Evolutionary conservation across 2,329 filamentous ascomycete genomes (phyloP).

Genomic region (Botrytis deweyae): DNA sequence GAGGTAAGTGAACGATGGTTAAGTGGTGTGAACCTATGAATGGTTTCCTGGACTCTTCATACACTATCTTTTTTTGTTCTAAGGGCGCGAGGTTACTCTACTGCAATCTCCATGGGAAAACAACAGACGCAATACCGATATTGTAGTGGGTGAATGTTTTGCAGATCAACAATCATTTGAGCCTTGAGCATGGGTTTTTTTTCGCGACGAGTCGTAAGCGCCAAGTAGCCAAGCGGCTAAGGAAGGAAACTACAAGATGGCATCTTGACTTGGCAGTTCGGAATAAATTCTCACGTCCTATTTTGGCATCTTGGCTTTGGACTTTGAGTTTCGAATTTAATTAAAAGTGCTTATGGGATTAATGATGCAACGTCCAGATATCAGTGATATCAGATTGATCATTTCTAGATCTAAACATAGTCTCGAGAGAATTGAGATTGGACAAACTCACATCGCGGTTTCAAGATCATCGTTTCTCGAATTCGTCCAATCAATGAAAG

Average conservation of each 20-base stretch:
- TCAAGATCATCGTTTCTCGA: background rate
- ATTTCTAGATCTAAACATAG: background rate
- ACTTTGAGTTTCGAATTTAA: background rate
- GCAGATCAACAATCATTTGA: background rate
- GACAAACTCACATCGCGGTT: background rate
- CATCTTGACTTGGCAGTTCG: slow-evolving; percentile 1
- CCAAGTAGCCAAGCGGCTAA: slow-evolving; percentile 1
- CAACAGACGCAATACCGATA: background rate
- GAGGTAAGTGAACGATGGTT: too few species aligned
- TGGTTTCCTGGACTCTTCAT: background rate
- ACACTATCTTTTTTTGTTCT: background rate
- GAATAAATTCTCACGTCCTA: background rate
- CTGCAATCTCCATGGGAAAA: background rate
- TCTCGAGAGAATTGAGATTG: background rate
- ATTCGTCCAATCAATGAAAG: background rate
- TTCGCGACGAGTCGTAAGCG: background rate
- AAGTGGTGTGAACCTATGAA: background rate
- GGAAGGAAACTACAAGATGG: background rate
- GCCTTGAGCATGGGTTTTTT: background rate
- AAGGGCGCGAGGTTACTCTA: background rate
- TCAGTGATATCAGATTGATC: background rate
- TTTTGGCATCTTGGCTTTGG: background rate
- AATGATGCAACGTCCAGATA: background rate
- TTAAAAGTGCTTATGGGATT: background rate
- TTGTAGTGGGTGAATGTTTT: background rate